Conservation (phyloP, 2,329 filamentous ascomycete species). For the Metarhizium brunneum region DNA sequence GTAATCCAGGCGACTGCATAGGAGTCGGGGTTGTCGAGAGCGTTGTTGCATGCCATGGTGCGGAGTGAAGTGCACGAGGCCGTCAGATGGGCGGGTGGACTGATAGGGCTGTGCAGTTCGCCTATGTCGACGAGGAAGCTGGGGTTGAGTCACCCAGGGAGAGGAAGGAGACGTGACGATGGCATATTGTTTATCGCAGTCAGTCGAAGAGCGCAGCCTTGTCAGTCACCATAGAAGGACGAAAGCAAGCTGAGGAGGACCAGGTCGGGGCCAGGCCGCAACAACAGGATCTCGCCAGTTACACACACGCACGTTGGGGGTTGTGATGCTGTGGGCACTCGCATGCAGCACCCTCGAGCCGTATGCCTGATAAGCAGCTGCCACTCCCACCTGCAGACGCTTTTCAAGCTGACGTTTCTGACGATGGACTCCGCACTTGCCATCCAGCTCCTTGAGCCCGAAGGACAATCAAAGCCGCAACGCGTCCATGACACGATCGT, state of each 20-base stretch:
- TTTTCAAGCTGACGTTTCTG: too few relatives aligned
- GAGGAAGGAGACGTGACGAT: background rate
- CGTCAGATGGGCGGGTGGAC: background rate
- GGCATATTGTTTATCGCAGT: too few relatives aligned
- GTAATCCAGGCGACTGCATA: conserved; percentile 13
- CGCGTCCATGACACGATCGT: background rate
- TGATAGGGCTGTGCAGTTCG: background rate
- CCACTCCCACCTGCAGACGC: too few relatives aligned
- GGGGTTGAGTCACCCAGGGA: background rate
- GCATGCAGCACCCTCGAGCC: too few relatives aligned
- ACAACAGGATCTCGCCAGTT: too few relatives aligned
- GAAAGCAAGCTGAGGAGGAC: too few relatives aligned
- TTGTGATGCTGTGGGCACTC: too few relatives aligned
- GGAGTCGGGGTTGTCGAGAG: conserved; percentile 4
- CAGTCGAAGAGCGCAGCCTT: too few relatives aligned
- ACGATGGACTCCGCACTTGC: background rate
- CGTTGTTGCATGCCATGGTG: conserved; percentile 1
- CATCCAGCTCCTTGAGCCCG: background rate
- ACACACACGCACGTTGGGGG: too few relatives aligned
- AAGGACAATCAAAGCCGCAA: background rate
- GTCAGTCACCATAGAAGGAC: too few relatives aligned
- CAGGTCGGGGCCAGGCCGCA: too few relatives aligned
- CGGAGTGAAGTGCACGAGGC: background rate
- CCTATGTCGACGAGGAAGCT: background rate
- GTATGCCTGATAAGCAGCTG: too few relatives aligned